These are phyloP conservation scores for Hondaea fermentalgiana DNA, from an alignment of 108 stramenopile genomes.

Conservation along the genomic window DNA sequence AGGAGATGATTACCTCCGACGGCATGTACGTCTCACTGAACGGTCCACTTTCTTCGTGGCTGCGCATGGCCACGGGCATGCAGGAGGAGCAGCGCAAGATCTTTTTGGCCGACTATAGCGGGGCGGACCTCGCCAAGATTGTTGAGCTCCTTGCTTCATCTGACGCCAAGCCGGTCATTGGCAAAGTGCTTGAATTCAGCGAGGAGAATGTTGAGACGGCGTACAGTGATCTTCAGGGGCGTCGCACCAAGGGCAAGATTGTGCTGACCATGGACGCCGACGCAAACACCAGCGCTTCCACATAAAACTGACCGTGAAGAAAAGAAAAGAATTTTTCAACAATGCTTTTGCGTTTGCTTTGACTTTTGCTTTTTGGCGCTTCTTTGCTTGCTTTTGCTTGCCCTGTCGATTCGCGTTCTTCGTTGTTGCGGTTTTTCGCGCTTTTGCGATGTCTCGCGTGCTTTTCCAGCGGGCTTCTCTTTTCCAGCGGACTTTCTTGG, in stretches of 20 bases:
- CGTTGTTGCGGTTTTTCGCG: too few species aligned
- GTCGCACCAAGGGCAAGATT: slow-evolving; percentile 7
- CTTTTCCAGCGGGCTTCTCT: too few species aligned
- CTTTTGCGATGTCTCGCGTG: too few species aligned
- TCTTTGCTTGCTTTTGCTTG: too few species aligned
- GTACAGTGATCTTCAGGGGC: neutral
- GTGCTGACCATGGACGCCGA: neutral
- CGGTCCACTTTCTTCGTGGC: neutral
- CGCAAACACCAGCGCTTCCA: neutral
- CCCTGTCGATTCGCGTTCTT: too few species aligned
- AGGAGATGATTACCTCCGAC: neutral
- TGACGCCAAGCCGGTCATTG: neutral
- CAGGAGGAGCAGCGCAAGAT: neutral
- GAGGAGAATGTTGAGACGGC: neutral
- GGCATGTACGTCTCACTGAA: slow-evolving; percentile 2
- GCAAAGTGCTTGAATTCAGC: neutral
- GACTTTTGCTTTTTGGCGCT: too few species aligned
- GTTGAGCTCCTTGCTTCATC: neutral
- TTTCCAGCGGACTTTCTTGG: too few species aligned
- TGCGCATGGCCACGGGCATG: neutral
- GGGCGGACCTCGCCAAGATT: neutral
- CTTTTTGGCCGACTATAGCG: neutral
- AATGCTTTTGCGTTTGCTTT: too few species aligned
- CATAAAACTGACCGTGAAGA: too few species aligned
- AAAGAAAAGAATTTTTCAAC: too few species aligned